These are phyloP conservation scores for Steccherinum ochraceum DNA, from an alignment of 768 basidiomycete species.

Conservation along the genomic window DNA sequence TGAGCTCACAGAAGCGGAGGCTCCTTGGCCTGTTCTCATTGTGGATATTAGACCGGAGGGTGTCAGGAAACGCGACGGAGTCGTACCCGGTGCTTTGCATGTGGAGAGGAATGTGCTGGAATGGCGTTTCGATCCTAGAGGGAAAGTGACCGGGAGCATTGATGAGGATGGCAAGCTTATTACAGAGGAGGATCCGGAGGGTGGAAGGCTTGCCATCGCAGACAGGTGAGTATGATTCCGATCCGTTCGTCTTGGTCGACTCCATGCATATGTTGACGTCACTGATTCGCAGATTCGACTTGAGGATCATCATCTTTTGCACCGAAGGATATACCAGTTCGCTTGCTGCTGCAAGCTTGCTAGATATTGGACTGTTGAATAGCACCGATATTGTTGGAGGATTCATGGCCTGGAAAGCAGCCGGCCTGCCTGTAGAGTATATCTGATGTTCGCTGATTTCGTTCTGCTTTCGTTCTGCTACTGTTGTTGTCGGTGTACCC, in stretches of 20 bases:
- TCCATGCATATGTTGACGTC: too few species aligned
- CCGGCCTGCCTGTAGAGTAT: constrained; percentile 40
- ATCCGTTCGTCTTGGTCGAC: too few species aligned
- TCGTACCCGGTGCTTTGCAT: constrained; percentile 60
- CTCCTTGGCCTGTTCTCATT: constrained; percentile 59
- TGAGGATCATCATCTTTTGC: constrained; percentile 69
- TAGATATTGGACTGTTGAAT: constrained; percentile 63
- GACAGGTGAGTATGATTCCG: constrained; percentile 50
- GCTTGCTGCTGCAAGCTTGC: constrained; percentile 63
- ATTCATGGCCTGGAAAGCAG: constrained; percentile 64
- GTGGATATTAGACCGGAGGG: constrained; percentile 71
- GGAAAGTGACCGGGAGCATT: constrained; percentile 5
- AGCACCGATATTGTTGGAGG: constrained; percentile 78
- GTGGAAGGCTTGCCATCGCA: constrained; percentile 52
- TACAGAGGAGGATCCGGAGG: background rate
- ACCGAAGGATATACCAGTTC: constrained; percentile 70
- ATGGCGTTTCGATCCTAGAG: constrained; percentile 75
- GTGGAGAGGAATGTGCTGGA: constrained; percentile 76
- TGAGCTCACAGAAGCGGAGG: constrained; percentile 40
- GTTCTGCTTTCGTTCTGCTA: too few species aligned
- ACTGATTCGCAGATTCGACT: constrained; percentile 29
- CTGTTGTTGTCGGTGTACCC: too few species aligned
- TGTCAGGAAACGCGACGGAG: constrained; percentile 52
- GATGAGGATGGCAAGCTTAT: background rate
- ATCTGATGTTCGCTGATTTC: too few species aligned